Base-by-base conservation (phyloP, 1,284 basidiomycete genomes). In the Rhodotorula sp. region DNA sequence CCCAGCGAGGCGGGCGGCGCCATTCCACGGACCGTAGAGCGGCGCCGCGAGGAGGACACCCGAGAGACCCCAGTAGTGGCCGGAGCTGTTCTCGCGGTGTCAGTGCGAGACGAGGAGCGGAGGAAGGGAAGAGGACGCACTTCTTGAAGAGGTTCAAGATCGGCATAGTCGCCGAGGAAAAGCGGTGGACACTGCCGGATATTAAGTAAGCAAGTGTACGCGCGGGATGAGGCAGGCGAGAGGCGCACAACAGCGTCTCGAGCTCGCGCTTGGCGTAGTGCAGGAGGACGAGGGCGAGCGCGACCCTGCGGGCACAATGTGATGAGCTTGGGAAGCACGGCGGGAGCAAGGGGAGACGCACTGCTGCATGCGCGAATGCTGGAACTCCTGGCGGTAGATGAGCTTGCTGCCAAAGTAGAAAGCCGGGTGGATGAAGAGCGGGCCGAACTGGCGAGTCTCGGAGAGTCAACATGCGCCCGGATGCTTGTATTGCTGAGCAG, bases 101-200 rank as follows among this genome's bases (percentile, higher is more conserved):
- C 41, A 59, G 51, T 37, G 22, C 39, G 17, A 22, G n/a, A n/a
- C n/a, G n/a, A n/a, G n/a, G 44, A 12, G 19, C 48, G 61, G 29
- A 32, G 25, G 55, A 37, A 7, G 29, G 46, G 66, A 25, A 57
- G 46, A 53, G 59, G 61, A 5, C 86, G 58, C 69, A 95, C 92
- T 99, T 99, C 81, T 91, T 91, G 85, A 95, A 91, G 58, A 99
- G 87, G 80, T 94, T 94, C 72, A 82, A 82, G 69, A 91, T 83
- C 1, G 96, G 97, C 90, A 99, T 97, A 0, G 96, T 97, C 3
- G 88, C 90, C 82, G 94, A 89, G 46, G 94, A 97, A 86, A 99
- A 99, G 29, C 92, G 89, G 81, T 97, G 95, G 2, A 97, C 88
- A 79, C 90, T 61, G 61, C 22, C 17, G 0, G 0, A 6, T 3